Percentiles rank a stretch among this genome's conserved stretches.
These are phyloP conservation scores for Cryptosporidium bovis DNA, from an alignment of 169 alveolate species.

Conservation along the genomic window DNA sequence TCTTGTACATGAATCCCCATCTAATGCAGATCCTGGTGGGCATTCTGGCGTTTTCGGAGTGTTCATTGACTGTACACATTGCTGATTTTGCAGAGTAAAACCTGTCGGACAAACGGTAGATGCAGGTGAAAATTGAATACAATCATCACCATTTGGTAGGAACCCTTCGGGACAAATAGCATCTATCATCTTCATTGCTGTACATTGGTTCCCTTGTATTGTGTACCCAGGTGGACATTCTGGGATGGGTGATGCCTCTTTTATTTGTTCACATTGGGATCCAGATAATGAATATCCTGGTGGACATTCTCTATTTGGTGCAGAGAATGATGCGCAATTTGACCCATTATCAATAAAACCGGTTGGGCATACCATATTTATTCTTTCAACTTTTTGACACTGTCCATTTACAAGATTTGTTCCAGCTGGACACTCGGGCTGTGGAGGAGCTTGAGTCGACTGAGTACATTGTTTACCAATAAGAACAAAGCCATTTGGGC, in stretches of 20 bases:
- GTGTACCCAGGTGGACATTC: slow-evolving; percentile 74
- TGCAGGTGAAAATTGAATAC: slow-evolving; percentile 74
- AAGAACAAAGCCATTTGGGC: slow-evolving; percentile 68
- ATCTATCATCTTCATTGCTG: slow-evolving; percentile 66
- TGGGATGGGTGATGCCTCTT: slow-evolving; percentile 61
- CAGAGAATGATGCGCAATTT: slow-evolving; percentile 72
- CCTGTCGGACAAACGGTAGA: slow-evolving; percentile 72
- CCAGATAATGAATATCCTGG: slow-evolving; percentile 62
- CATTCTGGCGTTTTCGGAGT: slow-evolving; percentile 72
- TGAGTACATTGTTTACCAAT: slow-evolving; percentile 72
- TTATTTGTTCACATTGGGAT: slow-evolving; percentile 70
- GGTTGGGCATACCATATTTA: slow-evolving; percentile 71
- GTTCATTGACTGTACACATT: slow-evolving; percentile 47
- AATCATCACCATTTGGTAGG: slow-evolving; percentile 73
- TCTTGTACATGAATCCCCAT: slow-evolving; percentile 71
- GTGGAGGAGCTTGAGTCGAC: slow-evolving; percentile 70
- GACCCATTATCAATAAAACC: slow-evolving; percentile 69
- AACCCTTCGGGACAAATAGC: slow-evolving; percentile 74
- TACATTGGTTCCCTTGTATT: slow-evolving; percentile 63
- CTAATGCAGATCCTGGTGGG: slow-evolving; percentile 74
- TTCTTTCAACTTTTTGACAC: slow-evolving; percentile 61
- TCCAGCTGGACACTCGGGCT: slow-evolving; percentile 70
- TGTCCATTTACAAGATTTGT: slow-evolving; percentile 69
- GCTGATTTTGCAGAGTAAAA: slow-evolving; percentile 57
- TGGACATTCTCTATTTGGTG: slow-evolving; percentile 74